Conservation (phyloP, 1,284 basidiomycete species). For the Trichosporon faecale region DNA sequence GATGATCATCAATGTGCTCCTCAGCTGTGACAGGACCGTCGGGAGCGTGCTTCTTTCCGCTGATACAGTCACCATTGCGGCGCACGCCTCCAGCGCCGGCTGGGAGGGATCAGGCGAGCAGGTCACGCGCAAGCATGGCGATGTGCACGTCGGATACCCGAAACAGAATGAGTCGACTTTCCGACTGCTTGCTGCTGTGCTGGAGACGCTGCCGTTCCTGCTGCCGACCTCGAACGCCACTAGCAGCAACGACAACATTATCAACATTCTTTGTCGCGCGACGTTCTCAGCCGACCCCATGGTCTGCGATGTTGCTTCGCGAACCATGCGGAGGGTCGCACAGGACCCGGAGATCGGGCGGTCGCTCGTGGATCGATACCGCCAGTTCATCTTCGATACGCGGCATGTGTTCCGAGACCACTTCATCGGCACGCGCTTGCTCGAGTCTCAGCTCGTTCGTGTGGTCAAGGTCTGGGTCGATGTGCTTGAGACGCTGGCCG, state of each 20-base stretch:
- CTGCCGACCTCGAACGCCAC: slow-evolving; percentile 54
- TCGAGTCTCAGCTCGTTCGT: slow-evolving; percentile 60
- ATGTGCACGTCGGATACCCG: slow-evolving; percentile 70
- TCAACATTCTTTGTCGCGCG: slow-evolving; percentile 77
- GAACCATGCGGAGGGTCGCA: slow-evolving; percentile 71
- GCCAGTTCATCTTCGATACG: slow-evolving; percentile 73
- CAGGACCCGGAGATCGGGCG: slow-evolving; percentile 58
- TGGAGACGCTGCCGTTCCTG: slow-evolving; percentile 81
- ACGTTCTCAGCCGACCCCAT: slow-evolving; percentile 78
- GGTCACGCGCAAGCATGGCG: slow-evolving; percentile 59
- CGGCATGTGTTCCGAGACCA: slow-evolving; percentile 66
- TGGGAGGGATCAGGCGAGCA: slow-evolving; percentile 45
- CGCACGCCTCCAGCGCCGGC: slow-evolving; percentile 58
- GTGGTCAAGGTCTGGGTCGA: slow-evolving; percentile 72
- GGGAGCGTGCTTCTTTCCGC: slow-evolving; percentile 79
- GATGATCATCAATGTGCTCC: slow-evolving; percentile 63
- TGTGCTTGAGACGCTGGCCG: slow-evolving; percentile 68
- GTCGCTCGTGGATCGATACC: slow-evolving; percentile 67
- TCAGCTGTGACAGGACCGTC: slow-evolving; percentile 64
- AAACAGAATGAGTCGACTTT: slow-evolving; percentile 64
- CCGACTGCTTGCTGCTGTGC: slow-evolving; percentile 70
- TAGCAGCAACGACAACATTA: slow-evolving; percentile 53
- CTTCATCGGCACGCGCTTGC: slow-evolving; percentile 59
- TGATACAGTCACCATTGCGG: slow-evolving; percentile 68
- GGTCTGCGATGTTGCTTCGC: slow-evolving; percentile 66